These are phyloP conservation scores for Colletotrichum noveboracense DNA, from an alignment of 2,329 filamentous ascomycete species.

Conservation along the genomic window DNA sequence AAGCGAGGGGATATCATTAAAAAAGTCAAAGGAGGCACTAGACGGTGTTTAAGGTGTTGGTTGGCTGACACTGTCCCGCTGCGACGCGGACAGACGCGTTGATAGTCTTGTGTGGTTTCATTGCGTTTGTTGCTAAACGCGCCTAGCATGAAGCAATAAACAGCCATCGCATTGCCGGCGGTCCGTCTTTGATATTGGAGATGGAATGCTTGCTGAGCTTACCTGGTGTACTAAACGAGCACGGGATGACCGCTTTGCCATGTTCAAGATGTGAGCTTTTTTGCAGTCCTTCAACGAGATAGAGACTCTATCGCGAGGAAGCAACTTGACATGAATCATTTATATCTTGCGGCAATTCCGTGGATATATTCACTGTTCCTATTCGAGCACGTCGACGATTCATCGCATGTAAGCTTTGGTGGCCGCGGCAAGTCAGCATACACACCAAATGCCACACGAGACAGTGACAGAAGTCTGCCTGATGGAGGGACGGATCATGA, in stretches of 20 bases:
- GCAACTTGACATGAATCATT: background rate
- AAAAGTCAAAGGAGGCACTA: background rate
- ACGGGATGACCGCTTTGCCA: background rate
- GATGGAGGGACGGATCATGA: background rate
- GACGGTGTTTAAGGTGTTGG: background rate
- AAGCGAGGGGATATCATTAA: background rate
- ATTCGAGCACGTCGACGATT: background rate
- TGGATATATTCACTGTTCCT: background rate
- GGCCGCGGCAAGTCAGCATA: background rate
- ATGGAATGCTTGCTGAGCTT: background rate
- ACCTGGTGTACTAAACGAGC: background rate
- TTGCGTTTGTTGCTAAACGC: background rate
- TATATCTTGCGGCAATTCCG: background rate
- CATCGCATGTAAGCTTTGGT: background rate
- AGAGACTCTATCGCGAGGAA: background rate
- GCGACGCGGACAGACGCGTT: conserved; percentile 7
- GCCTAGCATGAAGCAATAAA: conserved; percentile 9
- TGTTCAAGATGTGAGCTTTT: background rate
- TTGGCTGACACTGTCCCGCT: background rate
- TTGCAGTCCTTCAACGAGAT: background rate
- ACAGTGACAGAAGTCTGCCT: background rate
- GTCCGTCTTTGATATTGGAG: background rate
- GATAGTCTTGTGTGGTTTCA: background rate
- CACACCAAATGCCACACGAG: background rate
- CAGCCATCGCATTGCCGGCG: background rate